These are phyloP conservation scores for Microsporum ferrugineum DNA, from an alignment of 2,329 filamentous ascomycete species.

Conservation along the genomic window DNA sequence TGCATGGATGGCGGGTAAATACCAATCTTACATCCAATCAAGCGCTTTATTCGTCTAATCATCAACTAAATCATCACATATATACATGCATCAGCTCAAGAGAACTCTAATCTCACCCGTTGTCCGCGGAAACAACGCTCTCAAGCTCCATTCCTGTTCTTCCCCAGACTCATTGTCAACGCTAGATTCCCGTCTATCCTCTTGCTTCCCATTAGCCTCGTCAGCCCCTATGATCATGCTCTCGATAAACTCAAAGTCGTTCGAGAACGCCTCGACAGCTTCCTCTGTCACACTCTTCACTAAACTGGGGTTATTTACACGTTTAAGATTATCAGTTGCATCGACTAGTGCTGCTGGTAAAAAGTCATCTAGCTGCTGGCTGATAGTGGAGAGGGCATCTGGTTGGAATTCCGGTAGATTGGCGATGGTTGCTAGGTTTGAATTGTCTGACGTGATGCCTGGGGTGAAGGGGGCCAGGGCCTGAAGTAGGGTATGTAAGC, in stretches of 20 bases:
- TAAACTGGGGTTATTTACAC: slow-evolving; percentile 59
- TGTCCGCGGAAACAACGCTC: slow-evolving; percentile 52
- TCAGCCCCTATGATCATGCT: slow-evolving; percentile 49
- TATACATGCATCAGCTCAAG: slow-evolving; percentile 39
- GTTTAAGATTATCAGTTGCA: slow-evolving; percentile 67
- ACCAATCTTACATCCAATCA: too few species aligned
- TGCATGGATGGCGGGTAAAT: too few species aligned
- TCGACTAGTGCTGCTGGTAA: slow-evolving; percentile 88
- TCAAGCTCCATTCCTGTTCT: slow-evolving; percentile 33
- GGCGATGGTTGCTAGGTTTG: slow-evolving; percentile 45
- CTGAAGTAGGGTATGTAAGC: slow-evolving; percentile 53
- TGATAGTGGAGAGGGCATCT: slow-evolving; percentile 51
- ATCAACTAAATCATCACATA: neutral
- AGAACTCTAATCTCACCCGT: slow-evolving; percentile 53
- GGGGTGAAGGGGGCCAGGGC: slow-evolving; percentile 39
- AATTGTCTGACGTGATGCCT: slow-evolving; percentile 13
- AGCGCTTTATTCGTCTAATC: too few species aligned
- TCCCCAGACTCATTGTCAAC: slow-evolving; percentile 14
- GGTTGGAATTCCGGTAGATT: slow-evolving; percentile 48
- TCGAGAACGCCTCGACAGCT: slow-evolving; percentile 72
- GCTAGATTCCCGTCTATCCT: neutral
- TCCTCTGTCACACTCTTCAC: slow-evolving; percentile 68
- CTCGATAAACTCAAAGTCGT: slow-evolving; percentile 66
- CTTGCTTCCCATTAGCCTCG: slow-evolving; percentile 32
- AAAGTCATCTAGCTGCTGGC: slow-evolving; percentile 76